phyloP scores from a whole-genome alignment of 768 basidiomycete species.

The Sarcodon aspratus region DNA sequence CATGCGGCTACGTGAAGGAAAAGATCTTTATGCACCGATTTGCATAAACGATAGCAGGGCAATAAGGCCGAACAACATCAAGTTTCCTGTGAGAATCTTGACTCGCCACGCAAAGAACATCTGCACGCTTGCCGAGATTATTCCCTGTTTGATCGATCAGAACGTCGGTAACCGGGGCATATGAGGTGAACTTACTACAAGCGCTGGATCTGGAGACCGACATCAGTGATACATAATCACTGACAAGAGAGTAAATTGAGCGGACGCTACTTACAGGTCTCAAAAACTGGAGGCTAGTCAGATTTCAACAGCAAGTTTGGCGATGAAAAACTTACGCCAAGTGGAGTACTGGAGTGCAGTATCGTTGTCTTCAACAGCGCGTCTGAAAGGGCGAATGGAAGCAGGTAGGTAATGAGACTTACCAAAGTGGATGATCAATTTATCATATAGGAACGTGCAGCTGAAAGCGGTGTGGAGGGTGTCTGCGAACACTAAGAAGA shows the following conservation, averaged over 20 bases:
- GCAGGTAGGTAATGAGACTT: background rate
- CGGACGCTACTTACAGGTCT: too few species aligned
- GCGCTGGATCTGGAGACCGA: constrained; percentile 3
- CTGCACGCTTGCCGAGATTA: constrained; percentile 12
- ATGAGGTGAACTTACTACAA: background rate
- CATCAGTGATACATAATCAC: constrained; percentile 7
- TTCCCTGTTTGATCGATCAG: constrained; percentile 5
- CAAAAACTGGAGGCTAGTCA: too few species aligned
- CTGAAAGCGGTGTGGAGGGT: constrained; percentile 15
- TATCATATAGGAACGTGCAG: constrained; percentile 14
- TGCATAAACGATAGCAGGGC: constrained; percentile 5
- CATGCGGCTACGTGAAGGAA: background rate
- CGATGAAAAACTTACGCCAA: background rate
- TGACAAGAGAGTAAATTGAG: background rate
- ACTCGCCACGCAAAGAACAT: constrained; percentile 15
- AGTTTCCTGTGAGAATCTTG: constrained; percentile 8
- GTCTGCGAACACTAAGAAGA: constrained; percentile 10
- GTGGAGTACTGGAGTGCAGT: background rate
- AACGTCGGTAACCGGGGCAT: background rate
- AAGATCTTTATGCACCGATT: constrained; percentile 3
- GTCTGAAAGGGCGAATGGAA: background rate
- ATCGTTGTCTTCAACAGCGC: background rate
- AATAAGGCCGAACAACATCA: constrained; percentile 6
- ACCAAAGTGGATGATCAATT: constrained; percentile 16
- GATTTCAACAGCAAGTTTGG: too few species aligned